A percentile compares a stretch with the other conserved stretches of the same genome.
phyloP scores from a whole-genome alignment of 202 grass and related monocot genomes.

The Alloteropsis angusta region DNA sequence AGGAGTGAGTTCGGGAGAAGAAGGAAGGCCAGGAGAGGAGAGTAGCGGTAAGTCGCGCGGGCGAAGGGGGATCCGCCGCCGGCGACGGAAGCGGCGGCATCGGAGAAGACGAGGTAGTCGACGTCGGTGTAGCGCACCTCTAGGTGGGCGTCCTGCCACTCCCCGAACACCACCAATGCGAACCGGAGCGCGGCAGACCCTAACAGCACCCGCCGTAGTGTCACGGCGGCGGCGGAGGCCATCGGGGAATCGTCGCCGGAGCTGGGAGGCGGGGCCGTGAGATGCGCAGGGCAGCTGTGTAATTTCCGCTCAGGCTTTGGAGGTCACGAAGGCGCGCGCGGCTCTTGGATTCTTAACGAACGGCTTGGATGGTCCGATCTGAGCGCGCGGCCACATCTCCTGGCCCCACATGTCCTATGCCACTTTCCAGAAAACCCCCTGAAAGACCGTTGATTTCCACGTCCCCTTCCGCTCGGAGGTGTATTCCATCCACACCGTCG shows the following conservation, averaged over 20 bases:
- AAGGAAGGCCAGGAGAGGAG: constrained; percentile 69
- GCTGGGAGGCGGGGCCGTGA: neutral
- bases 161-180: constrained; percentile 43
- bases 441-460: neutral
- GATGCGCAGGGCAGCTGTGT: constrained; percentile 14
- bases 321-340: neutral
- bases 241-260: constrained; percentile 17
- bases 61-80: constrained; percentile 65
- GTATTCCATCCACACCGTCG: constrained; percentile 14
- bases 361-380: neutral
- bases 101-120: constrained; percentile 94
- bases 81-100: constrained; percentile 64
- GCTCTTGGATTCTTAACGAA: neutral
- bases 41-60: constrained; percentile 82
- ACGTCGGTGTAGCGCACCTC: constrained; percentile 87
- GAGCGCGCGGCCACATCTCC: neutral
- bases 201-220: constrained; percentile 36
- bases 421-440: neutral
- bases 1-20: constrained; percentile 71
- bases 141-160: constrained; percentile 89
- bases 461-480: neutral
- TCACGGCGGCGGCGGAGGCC: constrained; percentile 15
- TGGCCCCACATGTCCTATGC: constrained; percentile 7
- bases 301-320: neutral
- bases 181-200: constrained; percentile 47